Percentiles rank a stretch among this genome's conserved stretches.
Evolutionary conservation across 805 yeast genomes (phyloP).

Genomic region (Schizosaccharomyces octosporus): DNA sequence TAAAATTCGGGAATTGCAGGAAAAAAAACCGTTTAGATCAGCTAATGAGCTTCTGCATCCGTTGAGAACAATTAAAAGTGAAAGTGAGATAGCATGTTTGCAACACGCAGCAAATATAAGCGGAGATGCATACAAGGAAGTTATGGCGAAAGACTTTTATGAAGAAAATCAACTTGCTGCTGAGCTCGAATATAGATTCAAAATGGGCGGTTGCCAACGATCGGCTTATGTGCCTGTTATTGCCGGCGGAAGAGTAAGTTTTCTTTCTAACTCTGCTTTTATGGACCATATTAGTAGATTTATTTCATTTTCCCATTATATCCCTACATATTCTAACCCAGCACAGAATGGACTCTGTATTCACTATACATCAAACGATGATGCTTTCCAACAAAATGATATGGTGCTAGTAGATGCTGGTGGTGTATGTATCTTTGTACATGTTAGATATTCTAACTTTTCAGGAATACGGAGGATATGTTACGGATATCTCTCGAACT

Average conservation of each 20-base stretch:
- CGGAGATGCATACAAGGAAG: slow-evolving; percentile 59
- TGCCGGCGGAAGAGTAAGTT: slow-evolving; percentile 48
- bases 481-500: slow-evolving; percentile 85
- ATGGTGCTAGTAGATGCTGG: slow-evolving; percentile 86
- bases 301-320: not conserved
- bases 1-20: not conserved
- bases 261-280: not conserved
- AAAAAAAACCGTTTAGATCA: not conserved
- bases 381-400: slow-evolving; percentile 38
- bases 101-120: slow-evolving; percentile 63
- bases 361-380: slow-evolving; percentile 85
- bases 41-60: slow-evolving; percentile 20
- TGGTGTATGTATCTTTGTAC: slow-evolving; percentile 19
- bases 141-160: slow-evolving; percentile 39
- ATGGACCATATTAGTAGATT: not conserved
- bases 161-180: slow-evolving; percentile 63
- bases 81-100: slow-evolving; percentile 54
- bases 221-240: slow-evolving; percentile 89
- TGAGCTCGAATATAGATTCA: slow-evolving; percentile 58
- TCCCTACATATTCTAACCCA: not conserved
- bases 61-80: slow-evolving; percentile 48
- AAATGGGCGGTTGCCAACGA: slow-evolving; percentile 68
- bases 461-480: slow-evolving; percentile 56
- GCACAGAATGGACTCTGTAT: slow-evolving; percentile 52
- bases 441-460: not conserved